These are phyloP conservation scores for Protomyces pachydermus DNA, from an alignment of 1,139 yeast species.

Conservation along the genomic window DNA sequence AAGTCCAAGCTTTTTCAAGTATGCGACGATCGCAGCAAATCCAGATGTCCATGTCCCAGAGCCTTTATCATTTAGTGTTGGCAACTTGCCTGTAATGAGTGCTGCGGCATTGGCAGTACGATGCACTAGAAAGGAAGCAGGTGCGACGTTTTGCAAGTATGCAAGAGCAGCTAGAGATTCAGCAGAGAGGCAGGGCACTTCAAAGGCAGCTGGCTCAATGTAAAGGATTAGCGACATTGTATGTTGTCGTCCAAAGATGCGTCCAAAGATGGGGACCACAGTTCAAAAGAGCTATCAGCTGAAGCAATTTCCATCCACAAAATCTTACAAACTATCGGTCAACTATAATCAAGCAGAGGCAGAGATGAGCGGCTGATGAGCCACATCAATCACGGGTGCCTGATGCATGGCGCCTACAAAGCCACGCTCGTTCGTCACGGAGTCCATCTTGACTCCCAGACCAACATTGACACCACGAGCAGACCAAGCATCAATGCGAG, in stretches of 20 bases:
- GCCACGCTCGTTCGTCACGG: slow-evolving; percentile 19
- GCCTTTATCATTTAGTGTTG: slow-evolving; percentile 8
- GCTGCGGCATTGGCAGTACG: slow-evolving; percentile 4
- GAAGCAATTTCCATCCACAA: not conserved
- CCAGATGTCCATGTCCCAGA: slow-evolving; percentile 15
- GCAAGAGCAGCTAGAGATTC: slow-evolving; percentile 16
- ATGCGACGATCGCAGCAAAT: slow-evolving; percentile 3
- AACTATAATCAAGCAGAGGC: slow-evolving; percentile 4
- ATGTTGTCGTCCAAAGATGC: not conserved
- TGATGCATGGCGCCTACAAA: slow-evolving; percentile 11
- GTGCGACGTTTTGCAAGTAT: slow-evolving; percentile 14
- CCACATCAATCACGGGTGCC: slow-evolving; percentile 20
- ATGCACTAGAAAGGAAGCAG: slow-evolving; percentile 8
- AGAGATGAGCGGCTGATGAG: slow-evolving; percentile 21
- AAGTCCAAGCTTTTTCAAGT: slow-evolving; percentile 5
- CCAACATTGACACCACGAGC: slow-evolving; percentile 80
- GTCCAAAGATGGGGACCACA: too few species aligned
- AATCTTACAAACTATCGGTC: not conserved
- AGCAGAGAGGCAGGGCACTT: slow-evolving; percentile 10
- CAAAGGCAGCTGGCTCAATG: slow-evolving; percentile 20
- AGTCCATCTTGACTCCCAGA: slow-evolving; percentile 53
- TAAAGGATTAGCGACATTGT: slow-evolving; percentile 1
- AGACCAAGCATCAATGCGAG: slow-evolving; percentile 75
- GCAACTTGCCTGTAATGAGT: slow-evolving; percentile 8
- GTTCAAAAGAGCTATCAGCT: too few species aligned